These are phyloP conservation scores for Verticillium klebahnii DNA, from an alignment of 2,329 filamentous ascomycete species.

Conservation along the genomic window DNA sequence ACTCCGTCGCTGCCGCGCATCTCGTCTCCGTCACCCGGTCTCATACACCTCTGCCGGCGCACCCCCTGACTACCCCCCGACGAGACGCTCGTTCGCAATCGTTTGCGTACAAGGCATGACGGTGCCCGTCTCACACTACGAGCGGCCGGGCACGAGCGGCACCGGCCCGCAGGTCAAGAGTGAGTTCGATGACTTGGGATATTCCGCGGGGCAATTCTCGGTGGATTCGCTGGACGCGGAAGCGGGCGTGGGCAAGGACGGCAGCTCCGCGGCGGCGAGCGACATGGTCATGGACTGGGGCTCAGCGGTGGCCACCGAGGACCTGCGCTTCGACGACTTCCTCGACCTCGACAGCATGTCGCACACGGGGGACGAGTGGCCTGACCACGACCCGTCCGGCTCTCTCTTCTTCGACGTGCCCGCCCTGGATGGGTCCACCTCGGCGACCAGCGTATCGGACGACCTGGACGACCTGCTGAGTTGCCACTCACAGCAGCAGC, in stretches of 20 bases:
- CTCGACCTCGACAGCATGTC: conserved; percentile 16
- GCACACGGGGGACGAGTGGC: conserved; percentile 8
- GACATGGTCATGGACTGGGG: background rate
- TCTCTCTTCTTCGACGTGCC: conserved; percentile 13
- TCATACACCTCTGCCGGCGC: background rate
- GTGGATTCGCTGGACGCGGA: conserved; percentile 12
- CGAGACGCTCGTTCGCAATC: background rate
- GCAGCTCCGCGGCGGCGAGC: background rate
- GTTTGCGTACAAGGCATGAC: conserved; percentile 11
- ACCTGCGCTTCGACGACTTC: conserved; percentile 22
- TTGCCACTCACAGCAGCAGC: conserved; percentile 9
- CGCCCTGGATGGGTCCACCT: conserved; percentile 8
- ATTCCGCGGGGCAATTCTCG: conserved; percentile 7
- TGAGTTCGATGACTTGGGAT: background rate
- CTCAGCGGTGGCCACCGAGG: background rate
- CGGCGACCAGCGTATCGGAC: conserved; percentile 13
- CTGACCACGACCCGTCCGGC: conserved; percentile 9
- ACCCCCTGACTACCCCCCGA: background rate
- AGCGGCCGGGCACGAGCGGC: conserved; percentile 9
- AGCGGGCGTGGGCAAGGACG: background rate
- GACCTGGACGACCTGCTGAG: conserved; percentile 12
- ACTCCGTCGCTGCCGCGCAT: conserved; percentile 4
- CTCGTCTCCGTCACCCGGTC: background rate
- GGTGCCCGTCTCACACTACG: conserved; percentile 12
- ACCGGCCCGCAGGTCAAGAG: conserved; percentile 6